Evolutionary conservation across 148 eudicot genomes (phyloP).

Genomic region (Linanthus parryae): DNA sequence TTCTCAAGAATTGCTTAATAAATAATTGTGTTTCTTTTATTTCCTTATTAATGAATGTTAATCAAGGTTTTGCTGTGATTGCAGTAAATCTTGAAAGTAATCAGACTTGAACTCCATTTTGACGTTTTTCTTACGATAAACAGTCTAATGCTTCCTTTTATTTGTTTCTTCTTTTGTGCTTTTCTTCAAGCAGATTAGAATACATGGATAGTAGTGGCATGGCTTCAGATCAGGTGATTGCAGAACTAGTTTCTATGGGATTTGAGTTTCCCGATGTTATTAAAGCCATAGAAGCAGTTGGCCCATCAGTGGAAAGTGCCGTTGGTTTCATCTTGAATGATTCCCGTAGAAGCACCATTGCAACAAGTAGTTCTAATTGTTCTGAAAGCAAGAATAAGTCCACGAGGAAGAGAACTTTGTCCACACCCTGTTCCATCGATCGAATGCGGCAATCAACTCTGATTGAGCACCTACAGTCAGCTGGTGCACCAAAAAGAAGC

Average conservation of each 20-base stretch:
- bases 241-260: slow-evolving; percentile 49
- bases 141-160: no score
- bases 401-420: slow-evolving; percentile 27
- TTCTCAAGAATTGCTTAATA: no score
- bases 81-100: no score
- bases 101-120: no score
- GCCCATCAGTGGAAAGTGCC: slow-evolving; percentile 42
- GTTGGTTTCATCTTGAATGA: slow-evolving; percentile 39
- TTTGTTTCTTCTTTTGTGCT: neutral
- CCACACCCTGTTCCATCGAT: slow-evolving; percentile 23
- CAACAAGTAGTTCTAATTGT: slow-evolving; percentile 23
- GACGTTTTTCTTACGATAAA: no score
- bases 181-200: slow-evolving; percentile 1
- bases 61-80: no score
- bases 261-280: slow-evolving; percentile 34
- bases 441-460: slow-evolving; percentile 56
- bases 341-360: slow-evolving; percentile 16
- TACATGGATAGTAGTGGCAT: slow-evolving; percentile 26
- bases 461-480: slow-evolving; percentile 37
- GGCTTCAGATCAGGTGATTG: slow-evolving; percentile 28
- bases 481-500: slow-evolving; percentile 29
- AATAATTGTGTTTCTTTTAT: no score
- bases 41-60: no score
- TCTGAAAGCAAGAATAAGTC: slow-evolving; percentile 9
- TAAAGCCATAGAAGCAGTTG: slow-evolving; percentile 52